Conservation (phyloP, 306 rosid genomes). For the Adenanthera pavonina region DNA sequence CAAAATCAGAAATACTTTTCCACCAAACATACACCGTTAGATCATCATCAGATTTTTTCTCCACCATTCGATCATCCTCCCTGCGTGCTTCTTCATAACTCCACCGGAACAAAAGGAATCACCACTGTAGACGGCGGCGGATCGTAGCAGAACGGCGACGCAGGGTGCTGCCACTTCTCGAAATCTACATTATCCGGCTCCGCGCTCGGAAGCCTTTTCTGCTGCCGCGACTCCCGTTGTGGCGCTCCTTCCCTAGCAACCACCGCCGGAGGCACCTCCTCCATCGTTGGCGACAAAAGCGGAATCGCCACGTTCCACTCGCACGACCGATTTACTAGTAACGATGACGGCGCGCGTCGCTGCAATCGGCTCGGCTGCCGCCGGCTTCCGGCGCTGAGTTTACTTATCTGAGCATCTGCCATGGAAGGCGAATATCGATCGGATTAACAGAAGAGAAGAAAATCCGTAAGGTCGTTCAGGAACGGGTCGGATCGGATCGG, state of each 20-base stretch:
- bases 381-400: conserved; percentile 24
- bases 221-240: conserved; percentile 21
- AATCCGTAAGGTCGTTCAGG: background rate
- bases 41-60: conserved; percentile 19
- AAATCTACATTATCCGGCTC: conserved; percentile 56
- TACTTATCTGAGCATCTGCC: conserved; percentile 58
- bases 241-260: conserved; percentile 43
- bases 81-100: conserved; percentile 1
- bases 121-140: conserved; percentile 44
- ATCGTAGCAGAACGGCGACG: conserved; percentile 77
- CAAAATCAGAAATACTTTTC: conserved; percentile 8
- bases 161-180: conserved; percentile 95
- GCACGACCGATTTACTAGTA: conserved; percentile 57
- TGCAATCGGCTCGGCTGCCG: conserved; percentile 75
- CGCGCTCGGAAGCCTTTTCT: conserved; percentile 33
- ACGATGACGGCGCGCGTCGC: conserved; percentile 77
- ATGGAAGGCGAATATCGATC: conserved; percentile 31
- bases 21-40: conserved; percentile 33
- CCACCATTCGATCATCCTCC: background rate
- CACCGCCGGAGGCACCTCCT: conserved; percentile 32
- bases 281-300: conserved; percentile 66
- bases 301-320: conserved; percentile 93
- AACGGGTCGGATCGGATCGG: conserved; percentile 13
- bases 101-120: conserved; percentile 57
- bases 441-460: background rate